Evolutionary conservation across 2,329 filamentous ascomycete genomes (phyloP).

Genomic region (Pseudonectria foliicola): DNA sequence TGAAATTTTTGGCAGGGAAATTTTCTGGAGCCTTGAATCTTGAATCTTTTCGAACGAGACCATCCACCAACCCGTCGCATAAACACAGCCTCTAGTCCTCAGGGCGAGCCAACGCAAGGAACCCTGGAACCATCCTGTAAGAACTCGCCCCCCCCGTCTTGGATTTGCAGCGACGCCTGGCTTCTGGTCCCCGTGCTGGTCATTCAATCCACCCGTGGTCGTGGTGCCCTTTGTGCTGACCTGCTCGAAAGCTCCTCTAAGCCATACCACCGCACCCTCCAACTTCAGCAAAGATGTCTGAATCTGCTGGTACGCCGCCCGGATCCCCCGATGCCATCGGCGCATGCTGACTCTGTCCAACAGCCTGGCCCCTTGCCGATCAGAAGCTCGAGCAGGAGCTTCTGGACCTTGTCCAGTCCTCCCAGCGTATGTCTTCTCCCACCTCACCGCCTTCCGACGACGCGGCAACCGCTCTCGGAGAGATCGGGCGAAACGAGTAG

Average conservation of each 20-base stretch:
- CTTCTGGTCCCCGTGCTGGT: no score
- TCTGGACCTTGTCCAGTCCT: slow-evolving; percentile 71
- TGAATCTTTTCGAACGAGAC: slow-evolving; percentile 10
- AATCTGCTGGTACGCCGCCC: slow-evolving; percentile 16
- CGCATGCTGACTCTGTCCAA: slow-evolving; percentile 28
- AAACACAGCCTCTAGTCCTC: slow-evolving; percentile 18
- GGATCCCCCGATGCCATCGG: not conserved
- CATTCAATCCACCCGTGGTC: no score
- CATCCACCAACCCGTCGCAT: slow-evolving; percentile 5
- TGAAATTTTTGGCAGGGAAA: slow-evolving; percentile 18
- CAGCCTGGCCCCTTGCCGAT: slow-evolving; percentile 69
- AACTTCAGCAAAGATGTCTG: slow-evolving; percentile 14
- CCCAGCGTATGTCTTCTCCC: slow-evolving; percentile 35
- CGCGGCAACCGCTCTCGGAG: no score
- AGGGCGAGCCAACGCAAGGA: slow-evolving; percentile 58
- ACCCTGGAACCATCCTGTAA: slow-evolving; percentile 36
- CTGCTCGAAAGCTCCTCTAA: no score
- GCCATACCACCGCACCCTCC: not conserved
- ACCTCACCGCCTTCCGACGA: no score
- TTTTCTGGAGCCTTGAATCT: slow-evolving; percentile 7
- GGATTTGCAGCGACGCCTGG: not conserved
- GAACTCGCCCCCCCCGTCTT: slow-evolving; percentile 4
- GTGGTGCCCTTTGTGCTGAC: no score
- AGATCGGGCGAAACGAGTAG: not conserved
- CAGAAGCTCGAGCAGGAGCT: slow-evolving; percentile 71